phyloP scores from a whole-genome alignment of 176 grass and related monocot species.

The Saccharum officinarum region DNA sequence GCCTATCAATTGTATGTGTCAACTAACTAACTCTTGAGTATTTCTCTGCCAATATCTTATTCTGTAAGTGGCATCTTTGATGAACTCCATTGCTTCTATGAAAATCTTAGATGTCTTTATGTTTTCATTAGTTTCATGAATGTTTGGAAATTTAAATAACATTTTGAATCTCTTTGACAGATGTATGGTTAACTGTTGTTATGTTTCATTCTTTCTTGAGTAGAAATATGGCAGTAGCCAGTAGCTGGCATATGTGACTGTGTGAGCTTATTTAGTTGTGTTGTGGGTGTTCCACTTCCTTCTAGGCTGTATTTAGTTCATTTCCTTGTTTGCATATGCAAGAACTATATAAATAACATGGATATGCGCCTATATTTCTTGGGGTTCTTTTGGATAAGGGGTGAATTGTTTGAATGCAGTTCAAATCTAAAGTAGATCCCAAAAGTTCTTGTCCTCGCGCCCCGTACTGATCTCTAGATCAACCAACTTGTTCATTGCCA shows the following conservation, averaged over 20 bases:
- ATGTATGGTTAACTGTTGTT: neutral
- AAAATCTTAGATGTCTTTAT: neutral
- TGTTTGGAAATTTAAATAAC: neutral
- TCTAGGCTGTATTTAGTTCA: neutral
- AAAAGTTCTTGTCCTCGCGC: neutral
- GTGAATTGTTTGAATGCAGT: neutral
- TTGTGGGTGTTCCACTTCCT: neutral
- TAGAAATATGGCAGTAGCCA: slow-evolving; percentile 16
- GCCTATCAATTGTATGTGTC: neutral
- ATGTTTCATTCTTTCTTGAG: slow-evolving; percentile 5
- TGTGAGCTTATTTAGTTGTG: neutral
- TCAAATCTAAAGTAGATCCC: neutral
- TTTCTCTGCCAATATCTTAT: neutral
- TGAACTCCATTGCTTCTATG: neutral
- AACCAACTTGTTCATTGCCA: neutral
- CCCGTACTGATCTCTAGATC: neutral
- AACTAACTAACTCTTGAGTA: neutral
- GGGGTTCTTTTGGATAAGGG: neutral
- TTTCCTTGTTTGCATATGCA: neutral
- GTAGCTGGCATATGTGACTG: neutral
- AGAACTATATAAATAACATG: neutral
- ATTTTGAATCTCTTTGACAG: neutral
- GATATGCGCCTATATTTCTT: neutral
- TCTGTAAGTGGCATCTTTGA: neutral
- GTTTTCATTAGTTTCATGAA: slow-evolving; percentile 4